Percentiles rank a stretch among this genome's conserved stretches.
phyloP scores from a whole-genome alignment of 192 early-diverging fungal genomes.

The Lobulomyces angularis region DNA sequence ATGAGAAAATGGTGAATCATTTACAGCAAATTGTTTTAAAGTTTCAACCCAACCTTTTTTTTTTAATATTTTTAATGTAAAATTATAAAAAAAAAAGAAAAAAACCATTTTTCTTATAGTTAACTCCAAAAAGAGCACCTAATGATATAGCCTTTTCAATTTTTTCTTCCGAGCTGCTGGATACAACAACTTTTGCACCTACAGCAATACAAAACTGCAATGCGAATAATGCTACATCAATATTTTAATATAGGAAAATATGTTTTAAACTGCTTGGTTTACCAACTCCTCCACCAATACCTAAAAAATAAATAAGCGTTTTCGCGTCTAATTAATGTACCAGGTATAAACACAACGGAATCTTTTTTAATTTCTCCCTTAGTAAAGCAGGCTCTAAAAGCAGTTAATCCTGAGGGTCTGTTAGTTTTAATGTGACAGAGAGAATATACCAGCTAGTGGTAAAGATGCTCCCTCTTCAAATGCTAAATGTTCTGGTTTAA shows the following conservation, averaged over 20 bases:
- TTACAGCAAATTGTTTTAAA: conserved; percentile 22
- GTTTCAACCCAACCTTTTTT: conserved; percentile 32
- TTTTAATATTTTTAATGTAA: neutral
- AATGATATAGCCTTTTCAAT: conserved; percentile 40
- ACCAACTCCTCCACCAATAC: conserved; percentile 68
- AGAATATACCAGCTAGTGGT: conserved; percentile 60
- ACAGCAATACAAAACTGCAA: conserved; percentile 50
- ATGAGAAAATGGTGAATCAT: conserved; percentile 22
- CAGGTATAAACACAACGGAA: conserved; percentile 50
- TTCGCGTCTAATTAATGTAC: too few species aligned
- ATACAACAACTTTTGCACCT: conserved; percentile 62
- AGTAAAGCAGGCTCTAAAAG: conserved; percentile 46
- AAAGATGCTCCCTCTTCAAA: conserved; percentile 51
- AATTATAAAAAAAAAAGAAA: neutral
- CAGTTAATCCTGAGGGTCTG: conserved; percentile 14
- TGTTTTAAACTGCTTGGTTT: too few species aligned
- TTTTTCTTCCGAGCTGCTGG: conserved; percentile 50
- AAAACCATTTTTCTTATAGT: conserved; percentile 47
- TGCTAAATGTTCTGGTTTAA: conserved; percentile 44
- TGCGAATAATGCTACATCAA: conserved; percentile 45
- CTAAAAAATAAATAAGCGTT: neutral
- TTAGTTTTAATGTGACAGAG: conserved; percentile 37
- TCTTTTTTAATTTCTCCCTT: conserved; percentile 38
- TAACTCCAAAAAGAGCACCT: conserved; percentile 57
- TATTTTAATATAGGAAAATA: too few species aligned